Base-by-base conservation (phyloP, 2,329 filamentous ascomycete genomes). In the Claviceps sp. region DNA sequence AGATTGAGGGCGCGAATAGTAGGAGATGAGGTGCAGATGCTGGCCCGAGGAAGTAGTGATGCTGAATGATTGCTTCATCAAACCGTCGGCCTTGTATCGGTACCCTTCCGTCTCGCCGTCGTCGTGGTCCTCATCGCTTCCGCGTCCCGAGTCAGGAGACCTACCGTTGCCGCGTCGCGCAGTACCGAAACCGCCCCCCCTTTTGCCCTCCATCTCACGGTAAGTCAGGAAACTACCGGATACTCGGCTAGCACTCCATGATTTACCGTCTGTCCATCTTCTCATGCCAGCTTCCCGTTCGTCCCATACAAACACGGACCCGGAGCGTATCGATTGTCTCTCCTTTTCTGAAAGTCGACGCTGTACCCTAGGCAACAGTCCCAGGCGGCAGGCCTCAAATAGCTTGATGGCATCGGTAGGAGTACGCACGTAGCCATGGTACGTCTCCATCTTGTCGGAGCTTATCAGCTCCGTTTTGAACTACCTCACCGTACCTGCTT, bases 31-130 rank as follows among this genome's bases (percentile, higher is more conserved):
- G 70, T 98, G 93, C 2, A 98, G 81, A 65, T 97, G 93, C 61
- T 96, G 89, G 57, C 88, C 62, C 39, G 77, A 83, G 1, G 86
- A 88, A 1, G 93, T 97, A 22, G 90, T 96, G 70, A 98, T 97
- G 71, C 91, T 97, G 76, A 97, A 98, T 0, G 93, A 97, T 70
- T 98, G 93, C 78, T 98, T 98, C 89, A 97, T 96, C 4, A 98
- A 78, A 0, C 93, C 93, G 62, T 98, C 93, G 9, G 85, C 87
- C 75, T 96, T 98, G 71, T 95, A 95, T 57, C 88, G 77, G 67
- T 95, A 95, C 43, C 89, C 89, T 66, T 95, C 89, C 0, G 87
- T 88, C 61, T 94, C 88, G 59, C 81, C 85, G 50, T 87, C 84
- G 57, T 89, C 85, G 47, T 86, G 87, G 59, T 94, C 86, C 47